Conservation (phyloP, 257 asterid genomes). For the Agastache rugosa region DNA sequence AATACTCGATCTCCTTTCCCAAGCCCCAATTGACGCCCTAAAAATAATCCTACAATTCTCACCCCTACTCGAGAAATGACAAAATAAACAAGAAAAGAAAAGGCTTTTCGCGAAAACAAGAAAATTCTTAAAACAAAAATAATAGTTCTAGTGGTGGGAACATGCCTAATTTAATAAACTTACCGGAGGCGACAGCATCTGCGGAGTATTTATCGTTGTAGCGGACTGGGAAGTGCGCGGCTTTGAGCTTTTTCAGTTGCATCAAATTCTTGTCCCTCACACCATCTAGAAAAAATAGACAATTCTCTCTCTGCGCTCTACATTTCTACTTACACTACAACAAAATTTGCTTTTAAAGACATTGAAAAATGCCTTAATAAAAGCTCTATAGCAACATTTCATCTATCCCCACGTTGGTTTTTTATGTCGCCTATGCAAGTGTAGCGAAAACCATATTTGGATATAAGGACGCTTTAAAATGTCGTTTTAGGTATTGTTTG, state of each 20-base stretch:
- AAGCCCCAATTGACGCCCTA: conserved; percentile 4
- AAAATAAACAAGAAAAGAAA: background rate
- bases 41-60: background rate
- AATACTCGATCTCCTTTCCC: background rate
- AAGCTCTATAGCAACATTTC: too few species aligned
- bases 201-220: conserved; percentile 89
- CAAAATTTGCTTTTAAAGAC: too few species aligned
- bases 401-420: too few species aligned
- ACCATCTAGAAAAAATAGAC: conserved; percentile 75
- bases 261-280: conserved; percentile 92
- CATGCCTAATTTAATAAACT: conserved; percentile 84
- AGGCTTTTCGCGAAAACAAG: background rate
- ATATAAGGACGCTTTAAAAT: too few species aligned
- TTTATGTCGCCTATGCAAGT: too few species aligned
- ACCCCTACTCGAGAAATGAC: background rate
- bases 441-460: too few species aligned
- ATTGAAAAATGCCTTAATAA: too few species aligned
- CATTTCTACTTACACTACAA: conserved; percentile 39
- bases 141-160: conserved; percentile 17
- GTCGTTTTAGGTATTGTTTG: too few species aligned
- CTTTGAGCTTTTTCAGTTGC: conserved; percentile 91
- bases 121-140: background rate
- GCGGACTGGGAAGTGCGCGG: conserved; percentile 84
- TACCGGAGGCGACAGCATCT: conserved; percentile 85
- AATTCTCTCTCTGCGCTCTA: conserved; percentile 66